A percentile compares a stretch with the other conserved stretches of the same genome.
Evolutionary conservation across 805 yeast species (phyloP).

Genomic region (Hanseniaspora clermontiae): DNA sequence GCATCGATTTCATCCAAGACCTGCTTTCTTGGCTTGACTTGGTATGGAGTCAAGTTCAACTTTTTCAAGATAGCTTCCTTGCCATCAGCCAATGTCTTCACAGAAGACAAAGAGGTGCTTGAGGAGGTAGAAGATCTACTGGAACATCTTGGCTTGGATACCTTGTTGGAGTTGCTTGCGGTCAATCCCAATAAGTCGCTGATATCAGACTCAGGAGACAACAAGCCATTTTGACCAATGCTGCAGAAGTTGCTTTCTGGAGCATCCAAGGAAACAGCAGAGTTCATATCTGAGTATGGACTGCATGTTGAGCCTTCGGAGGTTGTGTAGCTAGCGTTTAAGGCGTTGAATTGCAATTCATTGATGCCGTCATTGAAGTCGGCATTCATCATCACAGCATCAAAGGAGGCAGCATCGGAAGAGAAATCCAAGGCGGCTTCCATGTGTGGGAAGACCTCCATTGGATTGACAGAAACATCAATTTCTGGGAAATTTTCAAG

Average conservation of each 20-base stretch:
- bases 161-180: not conserved
- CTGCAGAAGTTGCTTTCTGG: slow-evolving; percentile 9
- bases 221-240: slow-evolving; percentile 21
- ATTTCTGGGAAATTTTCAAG: not conserved
- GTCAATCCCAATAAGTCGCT: slow-evolving; percentile 8
- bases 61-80: slow-evolving; percentile 36
- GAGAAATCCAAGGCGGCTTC: not conserved
- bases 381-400: not conserved
- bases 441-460: not conserved
- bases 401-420: not conserved
- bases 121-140: slow-evolving; percentile 13
- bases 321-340: not conserved
- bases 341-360: not conserved
- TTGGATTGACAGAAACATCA: not conserved
- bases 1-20: slow-evolving; percentile 63
- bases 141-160: slow-evolving; percentile 2
- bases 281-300: not conserved
- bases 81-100: slow-evolving; percentile 22
- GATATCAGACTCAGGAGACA: slow-evolving; percentile 27
- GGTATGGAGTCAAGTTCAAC: slow-evolving; percentile 63
- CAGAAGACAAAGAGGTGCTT: slow-evolving; percentile 7
- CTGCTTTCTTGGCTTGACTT: slow-evolving; percentile 58
- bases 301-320: not conserved
- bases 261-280: not conserved
- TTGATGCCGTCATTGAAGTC: not conserved